Percentiles rank a stretch among this genome's conserved stretches.
These are phyloP conservation scores for Tausonia pullulans DNA, from an alignment of 1,284 basidiomycete genomes.

Conservation along the genomic window DNA sequence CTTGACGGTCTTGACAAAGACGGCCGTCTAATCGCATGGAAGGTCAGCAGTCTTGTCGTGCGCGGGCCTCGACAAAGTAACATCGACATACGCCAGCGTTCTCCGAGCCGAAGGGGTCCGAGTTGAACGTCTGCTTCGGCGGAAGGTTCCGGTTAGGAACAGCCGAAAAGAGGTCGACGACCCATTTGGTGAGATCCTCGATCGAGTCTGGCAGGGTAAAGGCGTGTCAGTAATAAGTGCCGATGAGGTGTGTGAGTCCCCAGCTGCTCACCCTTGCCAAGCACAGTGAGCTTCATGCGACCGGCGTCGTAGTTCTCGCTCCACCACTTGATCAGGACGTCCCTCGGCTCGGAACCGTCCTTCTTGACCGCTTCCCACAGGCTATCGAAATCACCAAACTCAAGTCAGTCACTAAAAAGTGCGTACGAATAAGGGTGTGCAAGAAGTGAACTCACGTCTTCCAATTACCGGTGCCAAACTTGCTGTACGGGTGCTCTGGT, in stretches of 20 bases:
- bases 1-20: slow-evolving; percentile 84
- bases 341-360: slow-evolving; percentile 71
- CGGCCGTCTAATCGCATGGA: slow-evolving; percentile 48
- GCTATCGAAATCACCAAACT: too few relatives aligned
- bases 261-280: slow-evolving; percentile 60
- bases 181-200: slow-evolving; percentile 60
- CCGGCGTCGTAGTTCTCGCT: slow-evolving; percentile 82
- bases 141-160: slow-evolving; percentile 59
- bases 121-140: slow-evolving; percentile 51
- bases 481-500: slow-evolving; percentile 73
- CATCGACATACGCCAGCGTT: neutral
- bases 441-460: slow-evolving; percentile 40
- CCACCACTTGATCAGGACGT: slow-evolving; percentile 94
- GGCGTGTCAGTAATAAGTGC: slow-evolving; percentile 5
- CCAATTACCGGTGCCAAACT: slow-evolving; percentile 85
- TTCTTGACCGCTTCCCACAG: slow-evolving; percentile 50
- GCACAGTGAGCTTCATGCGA: slow-evolving; percentile 81
- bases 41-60: neutral
- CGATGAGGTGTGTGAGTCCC: neutral
- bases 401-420: too few relatives aligned
- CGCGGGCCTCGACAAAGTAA: too few relatives aligned
- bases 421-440: too few relatives aligned
- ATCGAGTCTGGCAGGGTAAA: slow-evolving; percentile 51
- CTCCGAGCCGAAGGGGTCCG: slow-evolving; percentile 41
- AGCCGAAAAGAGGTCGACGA: slow-evolving; percentile 64